Evolutionary conservation across 768 basidiomycete species (phyloP).

Genomic region (Daedalea quercina): DNA sequence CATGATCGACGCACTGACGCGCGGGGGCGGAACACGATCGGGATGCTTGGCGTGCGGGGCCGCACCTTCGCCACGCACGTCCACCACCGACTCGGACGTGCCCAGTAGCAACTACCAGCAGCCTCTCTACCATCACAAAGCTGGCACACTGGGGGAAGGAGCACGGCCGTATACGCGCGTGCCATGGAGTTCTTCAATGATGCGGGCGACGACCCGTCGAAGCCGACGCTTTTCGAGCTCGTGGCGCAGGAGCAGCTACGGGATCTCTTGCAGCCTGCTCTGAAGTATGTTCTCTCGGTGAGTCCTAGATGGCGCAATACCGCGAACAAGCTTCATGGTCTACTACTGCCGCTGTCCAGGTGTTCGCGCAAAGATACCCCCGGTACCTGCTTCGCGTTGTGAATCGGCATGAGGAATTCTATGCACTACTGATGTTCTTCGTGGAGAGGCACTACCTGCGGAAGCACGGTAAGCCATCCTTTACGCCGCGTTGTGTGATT

Average conservation of each 20-base stretch:
- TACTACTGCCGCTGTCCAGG: conserved; percentile 37
- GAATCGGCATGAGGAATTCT: conserved; percentile 95
- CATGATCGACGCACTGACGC: not conserved
- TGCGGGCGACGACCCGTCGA: conserved; percentile 62
- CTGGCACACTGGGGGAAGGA: too few species aligned
- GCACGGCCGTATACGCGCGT: too few species aligned
- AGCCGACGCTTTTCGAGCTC: conserved; percentile 85
- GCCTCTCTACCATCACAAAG: too few species aligned
- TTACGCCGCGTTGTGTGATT: not conserved
- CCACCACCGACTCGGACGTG: not conserved
- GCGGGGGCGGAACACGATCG: too few species aligned
- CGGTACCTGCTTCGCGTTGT: conserved; percentile 87
- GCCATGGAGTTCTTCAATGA: conserved; percentile 87
- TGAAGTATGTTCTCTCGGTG: conserved; percentile 91
- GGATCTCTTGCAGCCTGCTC: conserved; percentile 87
- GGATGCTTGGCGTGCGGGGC: too few species aligned
- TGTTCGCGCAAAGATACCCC: conserved; percentile 92
- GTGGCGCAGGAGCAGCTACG: conserved; percentile 90
- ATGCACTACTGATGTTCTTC: conserved; percentile 80
- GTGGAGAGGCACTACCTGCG: conserved; percentile 89
- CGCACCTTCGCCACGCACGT: too few species aligned
- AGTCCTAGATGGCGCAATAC: conserved; percentile 22
- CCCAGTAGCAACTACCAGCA: not conserved
- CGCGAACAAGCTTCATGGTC: not conserved
- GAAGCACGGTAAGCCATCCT: conserved; percentile 69